Percentiles rank a stretch among this genome's conserved stretches.
Conservation (phyloP, 176 grass and related monocot species). For the Musa itinerans region DNA sequence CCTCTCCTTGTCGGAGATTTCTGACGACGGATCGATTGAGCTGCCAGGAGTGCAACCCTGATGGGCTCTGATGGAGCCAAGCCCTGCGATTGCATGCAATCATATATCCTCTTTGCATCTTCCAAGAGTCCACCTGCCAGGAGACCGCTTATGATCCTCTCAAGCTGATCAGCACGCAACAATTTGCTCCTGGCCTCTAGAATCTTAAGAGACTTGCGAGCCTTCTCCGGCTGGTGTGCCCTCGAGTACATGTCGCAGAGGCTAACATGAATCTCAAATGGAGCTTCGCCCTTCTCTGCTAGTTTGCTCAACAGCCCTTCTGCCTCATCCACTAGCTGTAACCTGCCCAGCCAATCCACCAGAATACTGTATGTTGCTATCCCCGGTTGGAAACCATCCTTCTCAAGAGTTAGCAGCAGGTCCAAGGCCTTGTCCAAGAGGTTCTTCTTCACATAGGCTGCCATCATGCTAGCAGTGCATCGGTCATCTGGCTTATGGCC, state of each 20-base stretch:
- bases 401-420: slow-evolving; percentile 64
- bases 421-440: slow-evolving; percentile 51
- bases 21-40: slow-evolving; percentile 11
- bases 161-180: slow-evolving; percentile 55
- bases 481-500: slow-evolving; percentile 57
- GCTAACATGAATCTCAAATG: slow-evolving; percentile 60
- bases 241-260: slow-evolving; percentile 70
- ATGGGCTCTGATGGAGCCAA: slow-evolving; percentile 35
- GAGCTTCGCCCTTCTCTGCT: slow-evolving; percentile 43
- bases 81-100: slow-evolving; percentile 52
- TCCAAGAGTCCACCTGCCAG: slow-evolving; percentile 39
- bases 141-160: slow-evolving; percentile 54
- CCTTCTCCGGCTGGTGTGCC: slow-evolving; percentile 34
- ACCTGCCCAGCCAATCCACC: slow-evolving; percentile 57
- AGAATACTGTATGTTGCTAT: slow-evolving; percentile 43
- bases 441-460: slow-evolving; percentile 46
- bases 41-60: slow-evolving; percentile 21
- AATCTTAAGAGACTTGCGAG: slow-evolving; percentile 58
- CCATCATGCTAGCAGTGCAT: slow-evolving; percentile 53
- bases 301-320: slow-evolving; percentile 49
- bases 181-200: slow-evolving; percentile 58
- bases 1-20: neutral
- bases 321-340: slow-evolving; percentile 63
- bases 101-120: slow-evolving; percentile 55
- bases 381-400: slow-evolving; percentile 54